Evolutionary conservation across 768 basidiomycete species (phyloP), one percentile per base, ranked within the genome.

Genomic region (Hygrophorus pudorinus): DNA sequence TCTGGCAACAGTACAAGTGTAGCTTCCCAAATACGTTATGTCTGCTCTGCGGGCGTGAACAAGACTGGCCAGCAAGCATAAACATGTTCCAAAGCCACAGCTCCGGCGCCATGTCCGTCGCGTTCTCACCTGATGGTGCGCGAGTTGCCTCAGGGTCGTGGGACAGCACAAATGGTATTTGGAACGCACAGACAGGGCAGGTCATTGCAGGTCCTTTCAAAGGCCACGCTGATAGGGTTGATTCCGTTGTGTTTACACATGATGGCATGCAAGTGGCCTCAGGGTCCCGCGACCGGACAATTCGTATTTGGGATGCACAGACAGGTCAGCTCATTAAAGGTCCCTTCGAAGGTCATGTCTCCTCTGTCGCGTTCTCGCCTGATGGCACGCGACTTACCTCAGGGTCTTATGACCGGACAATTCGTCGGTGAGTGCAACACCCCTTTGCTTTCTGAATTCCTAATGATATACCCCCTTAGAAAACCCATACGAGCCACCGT

Each of bases 401-500:
- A 2, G 45, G 48, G 4, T 56, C 54, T 2, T 9, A 30, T 27
- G 54, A 53, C 33, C 8, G n/a, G 7, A 56, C 50, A 5, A 32
- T 51, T 13, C 44, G 52, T 51, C 30, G 41, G 48, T 53, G 10
- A 16, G 45, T 31, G 21, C 21, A n/a, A 7, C 20, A 16, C 10
- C 33, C 10, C 41, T 11, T 42, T 33, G 35, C 21, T 17, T 18
- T 36, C n/a, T 18, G 38, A 12, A 33, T 18, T 45, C n/a, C 12
- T 38, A 30, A 8, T n/a, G 29, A 35, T 27, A 51, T n/a, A 31
- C 8, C 10, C 39, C 5, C 20, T 4, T 41, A 73, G 73, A 73
- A 44, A 51, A 69, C 4, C 60, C 65, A 1, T 72, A 68, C 38
- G 56, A 63, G 18, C n/a, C n/a, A n/a, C n/a, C n/a, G n/a, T n/a